Base-by-base conservation (phyloP, 352 stramenopile species). In the Globisporangium ultimum region DNA sequence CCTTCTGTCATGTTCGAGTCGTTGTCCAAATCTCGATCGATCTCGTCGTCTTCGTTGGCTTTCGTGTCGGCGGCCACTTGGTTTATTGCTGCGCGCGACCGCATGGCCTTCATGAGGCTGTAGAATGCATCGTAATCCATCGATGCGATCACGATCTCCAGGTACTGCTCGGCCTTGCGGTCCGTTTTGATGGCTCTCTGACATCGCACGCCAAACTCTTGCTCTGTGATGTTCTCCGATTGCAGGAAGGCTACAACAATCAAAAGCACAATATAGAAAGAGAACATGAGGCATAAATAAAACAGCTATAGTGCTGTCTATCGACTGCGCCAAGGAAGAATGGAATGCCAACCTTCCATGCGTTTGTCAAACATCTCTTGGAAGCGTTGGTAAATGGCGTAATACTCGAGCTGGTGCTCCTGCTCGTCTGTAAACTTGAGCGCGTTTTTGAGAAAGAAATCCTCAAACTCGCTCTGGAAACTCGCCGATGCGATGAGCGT, bases 101-200 rank as follows among this genome's bases (percentile, higher is more conserved):
- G 79, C 79, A 91, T 89, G 45, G 71, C 63, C 64, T 88, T 87
- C 79, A 91, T 91, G 43, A 91, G 71, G 32, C 70, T 53, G 56
- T 70, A 88, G 65, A 91, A 91, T 8, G 79, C 79, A 36, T 87
- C 68, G 58, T 89, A 89, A 62, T 89, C 78, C 78, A 89, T 91
- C 48, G 81, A 91, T 42, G 81, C 81, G 38, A 89, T 66, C 54
- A 91, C 81, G 15, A 91, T 80, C 42, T 89, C 81, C 21, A 91
- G 63, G 55, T 88, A 91, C 43, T 88, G 74, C 47, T 86, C 74
- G 3, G 79, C 75, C 20, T 82, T 85, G 13, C 63, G 68, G 66
- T 91, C 81, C 13, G 20, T 55, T 59, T 82, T 81, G 48, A 88
- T 79, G 40, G 73, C 74, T 22, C 72, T 66, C 59, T 84, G 65